These are phyloP conservation scores for Microsporum ferrugineum DNA, from an alignment of 2,329 filamentous ascomycete species.

Conservation along the genomic window DNA sequence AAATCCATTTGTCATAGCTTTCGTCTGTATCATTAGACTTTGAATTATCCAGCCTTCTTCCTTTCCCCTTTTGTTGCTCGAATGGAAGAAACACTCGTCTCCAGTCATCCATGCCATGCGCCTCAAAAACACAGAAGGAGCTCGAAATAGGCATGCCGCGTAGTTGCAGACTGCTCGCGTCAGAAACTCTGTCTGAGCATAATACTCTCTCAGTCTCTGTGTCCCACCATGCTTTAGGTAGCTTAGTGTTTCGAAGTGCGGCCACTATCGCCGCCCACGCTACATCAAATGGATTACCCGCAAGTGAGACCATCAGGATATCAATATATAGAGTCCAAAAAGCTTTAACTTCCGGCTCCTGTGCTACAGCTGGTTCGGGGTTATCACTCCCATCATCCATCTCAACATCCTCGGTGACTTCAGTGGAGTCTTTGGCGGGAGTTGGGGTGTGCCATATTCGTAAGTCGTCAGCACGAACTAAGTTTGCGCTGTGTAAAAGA, in stretches of 20 bases:
- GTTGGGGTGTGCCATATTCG: constrained; percentile 57
- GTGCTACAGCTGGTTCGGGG: constrained; percentile 18
- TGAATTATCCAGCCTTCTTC: constrained; percentile 35
- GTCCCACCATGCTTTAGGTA: constrained; percentile 77
- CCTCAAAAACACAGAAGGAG: constrained; percentile 68
- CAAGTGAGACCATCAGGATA: constrained; percentile 83
- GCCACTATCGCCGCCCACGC: constrained; percentile 77
- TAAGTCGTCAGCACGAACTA: constrained; percentile 58
- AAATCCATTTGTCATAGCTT: constrained; percentile 54
- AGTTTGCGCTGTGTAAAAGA: constrained; percentile 57
- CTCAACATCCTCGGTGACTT: constrained; percentile 27
- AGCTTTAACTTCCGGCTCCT: constrained; percentile 51
- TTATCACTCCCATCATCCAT: constrained; percentile 32
- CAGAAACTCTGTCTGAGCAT: constrained; percentile 52
- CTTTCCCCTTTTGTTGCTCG: constrained; percentile 28
- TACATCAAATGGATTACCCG: constrained; percentile 84
- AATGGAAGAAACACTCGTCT: constrained; percentile 27
- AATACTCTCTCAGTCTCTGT: constrained; percentile 65
- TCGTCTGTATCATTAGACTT: constrained; percentile 6
- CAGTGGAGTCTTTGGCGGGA: constrained; percentile 19
- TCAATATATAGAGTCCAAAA: constrained; percentile 97
- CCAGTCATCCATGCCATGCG: constrained; percentile 36
- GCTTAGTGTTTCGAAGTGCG: constrained; percentile 62
- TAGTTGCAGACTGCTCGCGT: constrained; percentile 48
- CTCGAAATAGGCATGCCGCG: constrained; percentile 60